Conservation (phyloP, 1,284 basidiomycete genomes). For the Rhizoctonia solani region DNA sequence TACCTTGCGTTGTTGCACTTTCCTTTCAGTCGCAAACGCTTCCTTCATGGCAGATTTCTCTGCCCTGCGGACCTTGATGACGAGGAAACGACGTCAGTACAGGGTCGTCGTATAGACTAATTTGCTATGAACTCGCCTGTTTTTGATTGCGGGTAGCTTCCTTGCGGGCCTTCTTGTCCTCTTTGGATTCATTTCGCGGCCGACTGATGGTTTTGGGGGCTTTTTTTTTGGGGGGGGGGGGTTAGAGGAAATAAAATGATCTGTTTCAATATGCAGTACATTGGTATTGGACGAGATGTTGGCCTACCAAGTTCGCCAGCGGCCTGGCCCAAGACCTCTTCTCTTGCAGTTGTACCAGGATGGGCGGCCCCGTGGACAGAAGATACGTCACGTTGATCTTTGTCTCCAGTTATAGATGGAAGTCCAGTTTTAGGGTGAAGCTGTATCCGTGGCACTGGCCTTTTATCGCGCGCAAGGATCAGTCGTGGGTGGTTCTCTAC, state of each 20-base stretch:
- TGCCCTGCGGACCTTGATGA: constrained; percentile 56
- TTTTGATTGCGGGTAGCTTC: constrained; percentile 83
- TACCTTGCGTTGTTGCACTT: constrained; percentile 67
- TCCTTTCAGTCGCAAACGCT: constrained; percentile 74
- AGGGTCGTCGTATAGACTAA: not conserved
- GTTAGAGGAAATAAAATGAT: not conserved
- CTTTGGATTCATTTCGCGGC: constrained; percentile 76
- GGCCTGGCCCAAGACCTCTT: constrained; percentile 34
- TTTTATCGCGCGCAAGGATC: constrained; percentile 66
- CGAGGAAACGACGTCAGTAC: constrained; percentile 7
- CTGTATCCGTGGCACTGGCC: constrained; percentile 63
- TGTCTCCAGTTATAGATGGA: constrained; percentile 56
- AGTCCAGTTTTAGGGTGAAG: constrained; percentile 77
- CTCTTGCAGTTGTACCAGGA: constrained; percentile 32
- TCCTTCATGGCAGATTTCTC: constrained; percentile 84
- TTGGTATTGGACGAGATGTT: constrained; percentile 3
- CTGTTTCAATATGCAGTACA: not conserved
- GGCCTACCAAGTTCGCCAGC: constrained; percentile 38
- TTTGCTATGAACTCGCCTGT: constrained; percentile 49
- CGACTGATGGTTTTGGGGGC: constrained; percentile 62
- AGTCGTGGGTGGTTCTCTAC: constrained; percentile 91
- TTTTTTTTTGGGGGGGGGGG: constrained; percentile 36
- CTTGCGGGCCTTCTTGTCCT: constrained; percentile 89
- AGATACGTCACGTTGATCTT: constrained; percentile 30
- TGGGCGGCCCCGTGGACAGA: not conserved